A percentile compares a stretch with the other conserved stretches of the same genome.
phyloP scores from a whole-genome alignment of 169 alveolate genomes.

The Sarcocystis neurona region DNA sequence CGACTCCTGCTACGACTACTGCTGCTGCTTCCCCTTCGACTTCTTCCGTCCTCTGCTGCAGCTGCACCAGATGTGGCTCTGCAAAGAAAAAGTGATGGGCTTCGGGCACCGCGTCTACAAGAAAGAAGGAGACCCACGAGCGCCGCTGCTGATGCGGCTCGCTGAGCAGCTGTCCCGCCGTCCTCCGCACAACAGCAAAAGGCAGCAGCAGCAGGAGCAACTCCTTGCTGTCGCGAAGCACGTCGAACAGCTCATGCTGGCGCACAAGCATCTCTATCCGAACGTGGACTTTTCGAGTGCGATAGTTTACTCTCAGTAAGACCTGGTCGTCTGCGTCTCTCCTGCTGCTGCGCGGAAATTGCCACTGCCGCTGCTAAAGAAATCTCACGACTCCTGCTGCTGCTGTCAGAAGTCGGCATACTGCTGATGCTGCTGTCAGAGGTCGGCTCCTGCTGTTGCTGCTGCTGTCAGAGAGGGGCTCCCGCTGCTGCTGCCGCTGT shows the following conservation, averaged over 20 bases:
- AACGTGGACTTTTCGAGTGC: slow-evolving; percentile 83
- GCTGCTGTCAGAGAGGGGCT: too few species aligned
- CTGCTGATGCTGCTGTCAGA: neutral
- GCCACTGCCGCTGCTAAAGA: slow-evolving; percentile 22
- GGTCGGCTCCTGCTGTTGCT: too few species aligned
- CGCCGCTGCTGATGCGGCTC: slow-evolving; percentile 71
- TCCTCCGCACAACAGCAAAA: neutral
- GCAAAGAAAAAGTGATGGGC: slow-evolving; percentile 79
- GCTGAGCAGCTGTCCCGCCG: slow-evolving; percentile 41
- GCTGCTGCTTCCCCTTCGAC: too few species aligned
- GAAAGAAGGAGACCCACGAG: slow-evolving; percentile 85
- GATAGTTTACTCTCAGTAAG: slow-evolving; percentile 76
- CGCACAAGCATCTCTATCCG: slow-evolving; percentile 79
- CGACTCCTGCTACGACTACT: too few species aligned
- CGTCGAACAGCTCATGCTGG: slow-evolving; percentile 72
- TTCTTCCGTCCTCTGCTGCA: too few species aligned
- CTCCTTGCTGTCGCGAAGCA: slow-evolving; percentile 71
- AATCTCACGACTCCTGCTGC: neutral
- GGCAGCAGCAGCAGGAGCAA: slow-evolving; percentile 32
- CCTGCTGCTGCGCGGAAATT: slow-evolving; percentile 30
- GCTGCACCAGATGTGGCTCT: slow-evolving; percentile 68
- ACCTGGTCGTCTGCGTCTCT: neutral
- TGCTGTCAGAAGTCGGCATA: neutral
- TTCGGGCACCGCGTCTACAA: slow-evolving; percentile 86
- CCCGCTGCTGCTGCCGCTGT: too few species aligned